Percentiles rank a stretch among this genome's conserved stretches.
Conservation (phyloP, 139 green algal genomes). For the Closterium sp. region DNA sequence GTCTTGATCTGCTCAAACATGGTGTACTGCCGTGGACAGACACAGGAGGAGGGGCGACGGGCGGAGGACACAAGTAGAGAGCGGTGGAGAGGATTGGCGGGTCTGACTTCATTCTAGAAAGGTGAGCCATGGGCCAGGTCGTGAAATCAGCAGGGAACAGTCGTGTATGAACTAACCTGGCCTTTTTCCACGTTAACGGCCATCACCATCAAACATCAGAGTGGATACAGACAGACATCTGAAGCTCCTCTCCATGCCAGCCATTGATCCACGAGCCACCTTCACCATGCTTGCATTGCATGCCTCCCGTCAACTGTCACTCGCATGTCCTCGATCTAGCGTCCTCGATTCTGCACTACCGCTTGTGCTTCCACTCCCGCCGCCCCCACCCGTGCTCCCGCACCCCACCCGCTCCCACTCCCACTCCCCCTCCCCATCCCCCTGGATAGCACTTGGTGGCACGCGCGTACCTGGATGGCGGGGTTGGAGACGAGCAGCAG, state of each 20-base stretch:
- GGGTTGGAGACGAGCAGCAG: constrained; percentile 48
- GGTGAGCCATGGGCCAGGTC: neutral
- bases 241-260: no score
- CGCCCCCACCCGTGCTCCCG: neutral
- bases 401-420: neutral
- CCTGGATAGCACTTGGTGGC: no score
- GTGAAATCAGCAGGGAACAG: neutral
- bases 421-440: neutral
- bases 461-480: constrained; percentile 48
- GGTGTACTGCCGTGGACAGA: constrained; percentile 46
- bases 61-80: neutral
- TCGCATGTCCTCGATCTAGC: no score
- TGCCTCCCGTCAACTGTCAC: no score
- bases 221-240: no score
- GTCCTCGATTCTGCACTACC: neutral
- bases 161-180: neutral
- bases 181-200: neutral
- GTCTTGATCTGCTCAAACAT: constrained; percentile 57
- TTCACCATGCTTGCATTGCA: no score
- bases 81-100: no score
- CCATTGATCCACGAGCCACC: neutral
- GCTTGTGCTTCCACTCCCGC: neutral
- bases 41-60: neutral
- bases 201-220: no score
- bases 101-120: neutral